Percentiles rank a stretch among this genome's conserved stretches.
These are phyloP conservation scores for Pseudogymnoascus sp. DNA, from an alignment of 2,329 filamentous ascomycete genomes.

Conservation along the genomic window DNA sequence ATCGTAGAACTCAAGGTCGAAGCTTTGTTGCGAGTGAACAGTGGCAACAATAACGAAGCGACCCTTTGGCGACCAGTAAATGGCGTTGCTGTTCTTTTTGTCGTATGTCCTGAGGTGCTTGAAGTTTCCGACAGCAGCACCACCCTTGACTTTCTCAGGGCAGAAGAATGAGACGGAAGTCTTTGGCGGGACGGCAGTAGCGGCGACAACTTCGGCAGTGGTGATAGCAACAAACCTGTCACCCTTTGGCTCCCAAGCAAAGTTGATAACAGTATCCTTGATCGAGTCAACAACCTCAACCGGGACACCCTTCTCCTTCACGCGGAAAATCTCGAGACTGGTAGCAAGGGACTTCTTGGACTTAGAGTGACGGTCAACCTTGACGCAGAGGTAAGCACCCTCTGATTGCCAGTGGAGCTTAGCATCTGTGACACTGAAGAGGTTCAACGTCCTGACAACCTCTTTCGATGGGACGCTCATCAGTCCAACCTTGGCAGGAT, in stretches of 20 bases:
- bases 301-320: slow-evolving; percentile 94
- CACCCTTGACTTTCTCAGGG: slow-evolving; percentile 85
- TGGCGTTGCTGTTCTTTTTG: slow-evolving; percentile 99
- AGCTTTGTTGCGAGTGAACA: slow-evolving; percentile 85
- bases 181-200: slow-evolving; percentile 81
- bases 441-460: slow-evolving; percentile 85
- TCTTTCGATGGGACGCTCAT: slow-evolving; percentile 97
- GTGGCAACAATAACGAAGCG: slow-evolving; percentile 93
- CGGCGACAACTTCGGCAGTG: slow-evolving; percentile 71
- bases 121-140: slow-evolving; percentile 76
- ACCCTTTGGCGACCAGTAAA: slow-evolving; percentile 96
- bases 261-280: slow-evolving; percentile 99
- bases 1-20: slow-evolving; percentile 96
- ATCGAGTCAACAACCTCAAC: slow-evolving; percentile 96
- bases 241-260: slow-evolving; percentile 97
- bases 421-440: slow-evolving; percentile 95
- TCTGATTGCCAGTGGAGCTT: slow-evolving; percentile 99
- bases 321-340: slow-evolving; percentile 95
- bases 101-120: slow-evolving; percentile 91
- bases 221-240: slow-evolving; percentile 97
- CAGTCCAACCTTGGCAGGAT: slow-evolving; percentile 90
- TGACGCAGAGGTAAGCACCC: slow-evolving; percentile 88
- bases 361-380: slow-evolving; percentile 97
- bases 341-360: slow-evolving; percentile 97
- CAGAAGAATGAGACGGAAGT: slow-evolving; percentile 94